Evolutionary conservation across 1,139 yeast species (phyloP).

Genomic region (Yamadazyma diospyri): DNA sequence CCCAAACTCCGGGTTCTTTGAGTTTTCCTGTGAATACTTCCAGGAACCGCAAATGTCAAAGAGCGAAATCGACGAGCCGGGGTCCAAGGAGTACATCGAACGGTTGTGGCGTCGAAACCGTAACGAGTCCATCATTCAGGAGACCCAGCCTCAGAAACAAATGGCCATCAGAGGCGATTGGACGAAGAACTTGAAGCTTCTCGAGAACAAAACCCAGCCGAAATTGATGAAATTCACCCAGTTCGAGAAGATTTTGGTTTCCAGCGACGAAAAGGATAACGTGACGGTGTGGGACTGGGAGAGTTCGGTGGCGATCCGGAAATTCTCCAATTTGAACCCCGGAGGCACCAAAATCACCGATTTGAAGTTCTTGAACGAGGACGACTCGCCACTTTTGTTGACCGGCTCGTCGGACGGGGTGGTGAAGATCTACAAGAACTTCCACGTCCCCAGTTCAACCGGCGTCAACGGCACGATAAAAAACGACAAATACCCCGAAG

Average conservation of each 20-base stretch:
- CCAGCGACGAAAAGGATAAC: slow-evolving; percentile 82
- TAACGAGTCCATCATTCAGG: slow-evolving; percentile 80
- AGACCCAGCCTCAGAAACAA: slow-evolving; percentile 87
- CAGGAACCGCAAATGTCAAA: slow-evolving; percentile 95
- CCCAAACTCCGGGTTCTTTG: slow-evolving; percentile 71
- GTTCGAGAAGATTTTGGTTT: slow-evolving; percentile 79
- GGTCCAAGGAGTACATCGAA: slow-evolving; percentile 79
- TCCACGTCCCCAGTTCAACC: slow-evolving; percentile 39
- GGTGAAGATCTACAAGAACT: slow-evolving; percentile 77
- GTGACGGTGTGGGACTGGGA: slow-evolving; percentile 92
- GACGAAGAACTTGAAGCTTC: slow-evolving; percentile 59
- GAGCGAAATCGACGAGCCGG: slow-evolving; percentile 88
- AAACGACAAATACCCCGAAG: background rate
- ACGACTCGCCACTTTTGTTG: slow-evolving; percentile 78
- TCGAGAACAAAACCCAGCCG: slow-evolving; percentile 80
- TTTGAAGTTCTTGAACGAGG: slow-evolving; percentile 83
- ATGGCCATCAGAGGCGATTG: slow-evolving; percentile 83
- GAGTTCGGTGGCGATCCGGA: slow-evolving; percentile 49
- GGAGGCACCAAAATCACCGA: slow-evolving; percentile 87
- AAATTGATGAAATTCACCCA: slow-evolving; percentile 78
- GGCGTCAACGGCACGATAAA: background rate
- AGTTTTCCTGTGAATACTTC: slow-evolving; percentile 86
- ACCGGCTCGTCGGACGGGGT: slow-evolving; percentile 95
- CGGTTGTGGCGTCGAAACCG: slow-evolving; percentile 88
- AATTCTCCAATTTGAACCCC: slow-evolving; percentile 83